Percentiles rank a stretch among this genome's conserved stretches.
Evolutionary conservation across 2,329 filamentous ascomycete species (phyloP).

Genomic region (Canariomyces notabilis): DNA sequence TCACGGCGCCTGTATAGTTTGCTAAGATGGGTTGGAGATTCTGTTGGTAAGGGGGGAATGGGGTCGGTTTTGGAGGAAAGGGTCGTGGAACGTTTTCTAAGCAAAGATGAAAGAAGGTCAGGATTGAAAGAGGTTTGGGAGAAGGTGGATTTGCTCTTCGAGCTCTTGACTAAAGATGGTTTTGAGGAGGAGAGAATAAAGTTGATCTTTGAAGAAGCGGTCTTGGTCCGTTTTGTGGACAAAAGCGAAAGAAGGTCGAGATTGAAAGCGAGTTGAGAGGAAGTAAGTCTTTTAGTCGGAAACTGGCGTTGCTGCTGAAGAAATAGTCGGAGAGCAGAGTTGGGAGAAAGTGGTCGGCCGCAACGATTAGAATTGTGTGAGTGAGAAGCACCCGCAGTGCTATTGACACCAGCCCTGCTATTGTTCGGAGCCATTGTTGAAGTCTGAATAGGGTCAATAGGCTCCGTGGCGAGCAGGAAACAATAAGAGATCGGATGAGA

Average conservation of each 20-base stretch:
- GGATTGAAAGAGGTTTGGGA: no score
- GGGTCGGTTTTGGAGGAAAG: slow-evolving; percentile 1
- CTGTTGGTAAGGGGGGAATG: no score
- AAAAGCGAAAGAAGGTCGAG: background rate
- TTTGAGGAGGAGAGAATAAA: background rate
- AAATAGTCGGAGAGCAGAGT: slow-evolving; percentile 3
- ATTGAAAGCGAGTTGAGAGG: background rate
- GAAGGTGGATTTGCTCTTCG: no score
- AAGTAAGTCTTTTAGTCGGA: background rate
- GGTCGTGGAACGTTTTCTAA: background rate
- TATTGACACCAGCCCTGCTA: slow-evolving; percentile 8
- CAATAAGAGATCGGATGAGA: background rate
- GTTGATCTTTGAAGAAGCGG: background rate
- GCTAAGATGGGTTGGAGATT: slow-evolving; percentile 1
- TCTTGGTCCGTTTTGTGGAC: background rate
- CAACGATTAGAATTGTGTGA: background rate
- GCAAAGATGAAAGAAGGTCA: background rate
- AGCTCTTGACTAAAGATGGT: no score
- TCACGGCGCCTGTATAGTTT: slow-evolving; percentile 9
- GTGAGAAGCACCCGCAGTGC: slow-evolving; percentile 2
- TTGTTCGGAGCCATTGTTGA: slow-evolving; percentile 12
- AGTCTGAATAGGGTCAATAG: slow-evolving; percentile 2
- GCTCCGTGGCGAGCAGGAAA: background rate
- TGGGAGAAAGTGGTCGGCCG: background rate
- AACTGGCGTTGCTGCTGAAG: background rate